Evolutionary conservation across 768 basidiomycete genomes (phyloP).

Genomic region (Pleurotus sapidus): DNA sequence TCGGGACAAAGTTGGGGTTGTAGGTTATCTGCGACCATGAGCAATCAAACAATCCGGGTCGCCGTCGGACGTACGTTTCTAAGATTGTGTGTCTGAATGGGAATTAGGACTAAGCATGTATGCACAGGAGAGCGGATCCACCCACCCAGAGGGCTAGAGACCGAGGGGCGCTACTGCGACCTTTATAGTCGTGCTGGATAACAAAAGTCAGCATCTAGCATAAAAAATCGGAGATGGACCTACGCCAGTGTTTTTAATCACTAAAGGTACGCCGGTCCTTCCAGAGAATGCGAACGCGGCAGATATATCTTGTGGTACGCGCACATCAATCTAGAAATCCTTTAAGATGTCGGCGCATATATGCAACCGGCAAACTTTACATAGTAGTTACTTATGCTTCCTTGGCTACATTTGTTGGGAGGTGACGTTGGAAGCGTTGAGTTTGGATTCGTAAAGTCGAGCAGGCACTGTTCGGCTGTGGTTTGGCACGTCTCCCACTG

Average conservation of each 20-base stretch:
- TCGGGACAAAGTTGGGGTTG: slow-evolving; percentile 29
- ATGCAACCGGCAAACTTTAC: slow-evolving; percentile 18
- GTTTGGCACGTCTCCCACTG: slow-evolving; percentile 60
- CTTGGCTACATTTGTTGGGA: slow-evolving; percentile 28
- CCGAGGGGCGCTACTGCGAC: slow-evolving; percentile 41
- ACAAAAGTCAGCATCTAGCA: too few species aligned
- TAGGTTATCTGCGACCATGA: slow-evolving; percentile 27
- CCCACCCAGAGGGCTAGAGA: slow-evolving; percentile 44
- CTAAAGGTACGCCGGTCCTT: slow-evolving; percentile 34
- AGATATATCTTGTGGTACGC: slow-evolving; percentile 32
- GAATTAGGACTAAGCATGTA: neutral
- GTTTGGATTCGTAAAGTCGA: slow-evolving; percentile 34
- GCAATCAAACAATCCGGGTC: neutral
- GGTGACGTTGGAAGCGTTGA: slow-evolving; percentile 24
- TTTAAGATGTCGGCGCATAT: slow-evolving; percentile 6
- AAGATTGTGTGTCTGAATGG: slow-evolving; percentile 35
- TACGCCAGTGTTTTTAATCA: slow-evolving; percentile 52
- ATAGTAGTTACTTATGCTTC: slow-evolving; percentile 36
- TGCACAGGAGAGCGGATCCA: neutral
- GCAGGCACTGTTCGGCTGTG: slow-evolving; percentile 41
- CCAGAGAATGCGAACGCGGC: slow-evolving; percentile 44
- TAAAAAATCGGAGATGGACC: too few species aligned
- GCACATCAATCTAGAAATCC: slow-evolving; percentile 37
- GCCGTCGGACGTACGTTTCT: slow-evolving; percentile 25
- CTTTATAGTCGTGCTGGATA: slow-evolving; percentile 54